Evolutionary conservation across 495 filamentous ascomycete genomes (phyloP).

Genomic region (Penicillium lagena): DNA sequence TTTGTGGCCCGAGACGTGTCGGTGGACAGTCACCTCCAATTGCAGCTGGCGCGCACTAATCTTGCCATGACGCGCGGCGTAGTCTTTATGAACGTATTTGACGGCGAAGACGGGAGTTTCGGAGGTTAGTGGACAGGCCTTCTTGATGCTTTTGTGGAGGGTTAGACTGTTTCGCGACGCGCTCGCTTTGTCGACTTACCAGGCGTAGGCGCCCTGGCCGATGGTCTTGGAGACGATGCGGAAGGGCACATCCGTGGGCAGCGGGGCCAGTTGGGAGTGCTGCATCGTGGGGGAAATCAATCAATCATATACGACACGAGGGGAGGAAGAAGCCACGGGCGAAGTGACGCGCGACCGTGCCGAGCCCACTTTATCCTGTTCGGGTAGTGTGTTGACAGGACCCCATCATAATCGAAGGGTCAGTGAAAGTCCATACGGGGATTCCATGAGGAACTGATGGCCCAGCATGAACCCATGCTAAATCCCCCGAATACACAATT

Average conservation of each 20-base stretch:
- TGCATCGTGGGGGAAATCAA: slow-evolving; percentile 31
- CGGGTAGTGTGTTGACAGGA: slow-evolving; percentile 34
- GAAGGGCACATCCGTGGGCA: slow-evolving; percentile 84
- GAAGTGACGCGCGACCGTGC: slow-evolving; percentile 19
- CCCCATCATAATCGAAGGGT: neutral
- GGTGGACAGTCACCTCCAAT: slow-evolving; percentile 85
- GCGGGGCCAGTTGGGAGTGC: slow-evolving; percentile 83
- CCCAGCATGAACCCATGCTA: too few relatives aligned
- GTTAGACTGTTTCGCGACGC: neutral
- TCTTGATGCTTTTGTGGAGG: slow-evolving; percentile 67
- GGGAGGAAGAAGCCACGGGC: slow-evolving; percentile 1
- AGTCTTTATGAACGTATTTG: slow-evolving; percentile 97
- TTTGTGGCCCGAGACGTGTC: slow-evolving; percentile 75
- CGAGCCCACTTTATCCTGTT: slow-evolving; percentile 38
- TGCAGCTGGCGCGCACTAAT: slow-evolving; percentile 81
- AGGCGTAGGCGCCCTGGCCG: slow-evolving; percentile 93
- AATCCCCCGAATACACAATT: too few relatives aligned
- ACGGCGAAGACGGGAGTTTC: slow-evolving; percentile 82
- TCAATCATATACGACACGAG: neutral
- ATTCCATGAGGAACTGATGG: neutral
- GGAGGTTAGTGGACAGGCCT: slow-evolving; percentile 68
- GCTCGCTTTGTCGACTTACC: slow-evolving; percentile 47
- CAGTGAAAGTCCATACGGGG: neutral
- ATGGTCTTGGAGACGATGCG: slow-evolving; percentile 94
- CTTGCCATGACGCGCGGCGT: slow-evolving; percentile 81